These are phyloP conservation scores for Suhomyces taliae DNA, from an alignment of 1,139 yeast genomes.

Conservation along the genomic window DNA sequence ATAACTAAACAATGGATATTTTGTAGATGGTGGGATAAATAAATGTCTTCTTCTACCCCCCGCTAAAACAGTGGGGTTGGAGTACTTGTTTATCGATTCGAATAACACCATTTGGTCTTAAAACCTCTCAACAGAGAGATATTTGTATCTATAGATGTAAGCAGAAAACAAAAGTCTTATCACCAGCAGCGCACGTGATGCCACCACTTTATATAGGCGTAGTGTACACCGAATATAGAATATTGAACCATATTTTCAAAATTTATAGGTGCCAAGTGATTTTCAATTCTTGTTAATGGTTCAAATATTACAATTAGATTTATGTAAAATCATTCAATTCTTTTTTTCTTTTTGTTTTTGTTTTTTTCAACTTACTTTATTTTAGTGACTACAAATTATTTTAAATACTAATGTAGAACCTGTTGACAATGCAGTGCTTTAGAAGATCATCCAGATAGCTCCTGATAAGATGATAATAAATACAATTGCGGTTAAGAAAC, in stretches of 20 bases:
- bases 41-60: slow-evolving; percentile 44
- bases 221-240: too few relatives aligned
- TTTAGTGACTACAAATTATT: too few relatives aligned
- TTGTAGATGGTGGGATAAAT: slow-evolving; percentile 72
- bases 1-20: slow-evolving; percentile 63
- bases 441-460: slow-evolving; percentile 47
- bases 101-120: slow-evolving; percentile 39
- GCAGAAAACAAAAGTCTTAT: background rate
- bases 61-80: slow-evolving; percentile 42
- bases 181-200: background rate
- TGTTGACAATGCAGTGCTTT: slow-evolving; percentile 5
- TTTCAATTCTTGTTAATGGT: too few relatives aligned
- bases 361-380: too few relatives aligned
- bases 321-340: too few relatives aligned
- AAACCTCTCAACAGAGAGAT: background rate
- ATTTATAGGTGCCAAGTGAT: too few relatives aligned
- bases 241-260: too few relatives aligned
- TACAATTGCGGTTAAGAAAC: slow-evolving; percentile 45
- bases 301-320: too few relatives aligned
- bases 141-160: background rate
- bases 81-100: slow-evolving; percentile 40
- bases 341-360: too few relatives aligned
- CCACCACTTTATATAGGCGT: too few relatives aligned
- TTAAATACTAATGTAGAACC: too few relatives aligned
- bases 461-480: slow-evolving; percentile 40